Base-by-base conservation (phyloP, 1,284 basidiomycete genomes). In the Fomitiporia mediterranea region DNA sequence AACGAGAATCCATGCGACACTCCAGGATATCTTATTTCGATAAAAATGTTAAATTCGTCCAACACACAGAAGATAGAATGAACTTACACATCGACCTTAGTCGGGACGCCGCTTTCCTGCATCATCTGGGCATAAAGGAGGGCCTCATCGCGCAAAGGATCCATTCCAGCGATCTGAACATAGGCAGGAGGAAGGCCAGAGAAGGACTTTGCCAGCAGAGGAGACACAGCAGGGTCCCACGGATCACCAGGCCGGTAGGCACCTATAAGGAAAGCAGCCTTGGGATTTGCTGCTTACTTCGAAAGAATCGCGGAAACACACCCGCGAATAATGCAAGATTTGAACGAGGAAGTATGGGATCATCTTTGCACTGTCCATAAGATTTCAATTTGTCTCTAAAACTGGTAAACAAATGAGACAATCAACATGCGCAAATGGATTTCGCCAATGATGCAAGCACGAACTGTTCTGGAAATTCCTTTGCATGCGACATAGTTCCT, bases 141-240 rank as follows among this genome's bases (percentile, higher is more conserved):
- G 0, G 57, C 59, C 15, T 65, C 66, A 38, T 65, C 65, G 9
- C 63, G 62, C 37, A 67, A 56, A 15, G 60, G 58, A 44, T 67
- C 63, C 19, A 61, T 43, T 2, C 63, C 62, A 23, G 59, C 60
- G 21, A 64, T 49, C 44, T 65, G 64, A 2, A 66, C 43, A 46
- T 59, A 61, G 7, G 60, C 46, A 6, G 60, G 61, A 13, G 61
- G 55, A 40, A 67, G 56, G 3, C 59, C 57, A 9, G 34, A 49
- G 34, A 65, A 60, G 17, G 58, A 58, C 2, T 56, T 34, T 11
- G 59, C 58, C 2, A 67, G 58, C 11, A 63, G 54, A 11, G 63
- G 63, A 2, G 63, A 66, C 0, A 61, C 25, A 11, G 3, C 46
- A 49, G 44, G 61, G 50, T 17, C 55, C 50, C 4, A 59, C 32